Conservation (phyloP, 2,329 filamentous ascomycete genomes). For the Xylariaceae sp. region DNA sequence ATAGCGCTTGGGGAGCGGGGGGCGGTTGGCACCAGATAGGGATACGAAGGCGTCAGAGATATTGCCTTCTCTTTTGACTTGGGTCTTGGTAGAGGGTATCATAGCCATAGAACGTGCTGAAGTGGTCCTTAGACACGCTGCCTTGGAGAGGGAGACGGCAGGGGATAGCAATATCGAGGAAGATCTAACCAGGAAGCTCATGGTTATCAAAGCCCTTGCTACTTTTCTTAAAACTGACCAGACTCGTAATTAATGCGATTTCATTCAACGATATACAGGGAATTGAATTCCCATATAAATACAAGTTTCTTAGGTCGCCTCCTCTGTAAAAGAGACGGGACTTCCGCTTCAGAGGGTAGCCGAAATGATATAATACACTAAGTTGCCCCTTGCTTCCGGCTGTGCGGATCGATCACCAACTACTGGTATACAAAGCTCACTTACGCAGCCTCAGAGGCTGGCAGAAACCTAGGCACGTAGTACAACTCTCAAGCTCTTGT, state of each 20-base stretch:
- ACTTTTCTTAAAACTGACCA: neutral
- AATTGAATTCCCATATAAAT: too few species aligned
- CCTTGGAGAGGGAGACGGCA: conserved; percentile 15
- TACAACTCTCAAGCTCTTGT: too few species aligned
- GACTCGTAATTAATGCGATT: neutral
- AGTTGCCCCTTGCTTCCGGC: too few species aligned
- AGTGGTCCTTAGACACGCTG: neutral
- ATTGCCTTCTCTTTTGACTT: conserved; percentile 61
- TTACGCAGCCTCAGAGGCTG: too few species aligned
- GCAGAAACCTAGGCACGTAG: too few species aligned
- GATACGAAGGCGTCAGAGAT: conserved; percentile 69
- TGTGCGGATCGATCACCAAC: too few species aligned
- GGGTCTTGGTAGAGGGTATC: conserved; percentile 23
- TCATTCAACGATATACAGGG: neutral
- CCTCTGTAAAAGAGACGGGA: neutral
- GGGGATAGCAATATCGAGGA: neutral
- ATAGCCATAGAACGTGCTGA: conserved; percentile 18
- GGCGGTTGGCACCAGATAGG: conserved; percentile 53
- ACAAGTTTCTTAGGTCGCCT: too few species aligned
- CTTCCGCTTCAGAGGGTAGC: conserved; percentile 6
- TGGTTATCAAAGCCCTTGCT: neutral
- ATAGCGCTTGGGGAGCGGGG: conserved; percentile 61
- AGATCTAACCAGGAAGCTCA: neutral
- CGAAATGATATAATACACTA: neutral
- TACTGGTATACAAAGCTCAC: too few species aligned